These are phyloP conservation scores for Sporisorium exsertum DNA, from an alignment of 1,284 basidiomycete species.

Conservation along the genomic window DNA sequence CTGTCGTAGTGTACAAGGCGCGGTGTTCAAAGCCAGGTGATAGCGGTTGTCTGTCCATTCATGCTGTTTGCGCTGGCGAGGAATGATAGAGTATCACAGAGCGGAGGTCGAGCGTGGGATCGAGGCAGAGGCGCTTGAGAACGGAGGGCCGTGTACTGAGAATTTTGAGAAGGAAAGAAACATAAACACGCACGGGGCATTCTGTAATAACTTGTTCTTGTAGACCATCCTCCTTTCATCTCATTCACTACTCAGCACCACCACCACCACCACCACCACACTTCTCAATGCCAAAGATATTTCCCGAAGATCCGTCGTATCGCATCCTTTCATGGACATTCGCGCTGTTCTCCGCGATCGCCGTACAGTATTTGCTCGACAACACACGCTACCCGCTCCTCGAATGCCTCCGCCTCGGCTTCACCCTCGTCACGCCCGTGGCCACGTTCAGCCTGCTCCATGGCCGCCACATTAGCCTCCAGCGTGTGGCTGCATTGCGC, in stretches of 20 bases:
- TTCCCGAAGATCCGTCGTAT: background rate
- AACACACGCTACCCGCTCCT: background rate
- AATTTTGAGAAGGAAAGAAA: conserved; percentile 1
- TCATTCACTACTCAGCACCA: too few species aligned
- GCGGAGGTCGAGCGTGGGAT: background rate
- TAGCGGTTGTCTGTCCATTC: background rate
- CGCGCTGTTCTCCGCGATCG: background rate
- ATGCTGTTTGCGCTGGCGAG: background rate
- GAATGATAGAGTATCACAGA: background rate
- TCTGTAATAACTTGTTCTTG: too few species aligned
- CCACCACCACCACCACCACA: background rate
- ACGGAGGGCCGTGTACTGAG: background rate
- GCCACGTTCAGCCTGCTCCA: conserved; percentile 16
- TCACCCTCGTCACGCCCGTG: background rate
- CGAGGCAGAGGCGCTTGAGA: background rate
- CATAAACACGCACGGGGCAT: background rate
- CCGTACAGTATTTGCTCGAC: background rate
- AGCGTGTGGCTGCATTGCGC: conserved; percentile 8
- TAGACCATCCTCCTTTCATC: background rate
- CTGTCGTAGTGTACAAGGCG: background rate
- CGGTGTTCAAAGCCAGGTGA: too few species aligned
- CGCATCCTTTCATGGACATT: background rate
- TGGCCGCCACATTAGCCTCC: conserved; percentile 15
- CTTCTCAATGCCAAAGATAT: conserved; percentile 8
- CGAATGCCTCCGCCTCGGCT: background rate